Evolutionary conservation across 805 yeast species (phyloP), one percentile per base, ranked within the genome.

Genomic region (Saccharomycopsis sp.): DNA sequence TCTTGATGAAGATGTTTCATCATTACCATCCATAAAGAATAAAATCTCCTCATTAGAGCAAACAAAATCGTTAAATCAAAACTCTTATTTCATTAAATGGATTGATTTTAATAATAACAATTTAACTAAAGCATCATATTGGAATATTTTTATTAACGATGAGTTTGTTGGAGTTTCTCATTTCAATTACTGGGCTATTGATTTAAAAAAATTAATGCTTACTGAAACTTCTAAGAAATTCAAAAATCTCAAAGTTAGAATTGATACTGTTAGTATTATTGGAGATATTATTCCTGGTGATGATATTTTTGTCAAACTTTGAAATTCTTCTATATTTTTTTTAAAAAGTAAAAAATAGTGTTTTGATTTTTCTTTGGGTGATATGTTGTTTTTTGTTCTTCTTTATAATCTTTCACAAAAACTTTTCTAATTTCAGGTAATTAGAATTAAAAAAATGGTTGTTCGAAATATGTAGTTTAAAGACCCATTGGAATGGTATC

Each of bases 111-210:
- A 30, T 2, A 39, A 42, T 5, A 50, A 39, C 5, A 39, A 37
- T 19, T 39, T 45, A 4, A 34, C 41, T n/a, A 44, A 41, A 3
- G 46, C 51, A 3, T 36, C 55, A 3, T 54, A 58, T 40, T 61
- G 62, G 55, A 17, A 59, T 10, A 45, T 63, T 2, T 62, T 48
- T 41, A 45, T 56, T 5, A 52, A 62, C 46, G 56, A 49, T 6
- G 40, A 32, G 18, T 60, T 63, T 40, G 49, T 40, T 1, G 61
- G 64, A 10, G 44, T 51, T 4, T 42, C 58, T 3, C 31, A 36
- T 15, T 32, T 40, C 25, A 27, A 47, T 5, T 43, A 36, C 18
- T 51, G 49, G 42, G 19, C 49, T 12, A 20, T 49, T 19, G 36
- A 34, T 14, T 19, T 21, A 14, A 13, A 25, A 5, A 17, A 31